Conservation (phyloP, 2,329 filamentous ascomycete species). For the Stemphylium vesicarium region DNA sequence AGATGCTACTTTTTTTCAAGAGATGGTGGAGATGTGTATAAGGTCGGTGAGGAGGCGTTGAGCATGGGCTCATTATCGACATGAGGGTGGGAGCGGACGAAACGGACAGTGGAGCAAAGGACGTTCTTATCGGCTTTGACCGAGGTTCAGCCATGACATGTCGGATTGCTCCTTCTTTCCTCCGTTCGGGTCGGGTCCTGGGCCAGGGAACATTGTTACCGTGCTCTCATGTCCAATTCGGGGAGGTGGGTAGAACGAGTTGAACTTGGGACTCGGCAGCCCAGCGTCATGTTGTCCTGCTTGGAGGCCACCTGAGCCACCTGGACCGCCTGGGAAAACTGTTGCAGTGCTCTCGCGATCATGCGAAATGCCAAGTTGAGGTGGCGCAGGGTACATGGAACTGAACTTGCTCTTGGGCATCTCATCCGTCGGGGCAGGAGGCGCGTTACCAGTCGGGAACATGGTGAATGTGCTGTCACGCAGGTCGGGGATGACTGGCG, state of each 20-base stretch:
- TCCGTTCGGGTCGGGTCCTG: conserved; percentile 19
- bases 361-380: conserved; percentile 35
- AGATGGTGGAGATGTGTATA: conserved; percentile 14
- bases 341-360: conserved; percentile 61
- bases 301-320: conserved; percentile 19
- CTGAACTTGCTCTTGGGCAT: conserved; percentile 34
- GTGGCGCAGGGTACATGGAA: conserved; percentile 33
- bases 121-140: conserved; percentile 48
- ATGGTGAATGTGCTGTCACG: conserved; percentile 62
- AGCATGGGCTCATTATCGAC: conserved; percentile 14
- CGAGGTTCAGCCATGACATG: conserved; percentile 83
- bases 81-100: conserved; percentile 1
- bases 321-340: conserved; percentile 38
- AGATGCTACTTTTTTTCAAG: conserved; percentile 28
- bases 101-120: background rate
- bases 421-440: conserved; percentile 20
- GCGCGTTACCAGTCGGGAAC: conserved; percentile 31
- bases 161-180: conserved; percentile 56
- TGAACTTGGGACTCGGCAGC: conserved; percentile 60
- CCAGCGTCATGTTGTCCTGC: conserved; percentile 14
- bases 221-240: conserved; percentile 66
- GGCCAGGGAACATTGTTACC: conserved; percentile 40
- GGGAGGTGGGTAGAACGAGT: conserved; percentile 48
- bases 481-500: conserved; percentile 64
- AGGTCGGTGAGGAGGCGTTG: conserved; percentile 11